These are phyloP conservation scores for Ophiostoma piceae DNA, from an alignment of 2,329 filamentous ascomycete genomes.

Conservation along the genomic window DNA sequence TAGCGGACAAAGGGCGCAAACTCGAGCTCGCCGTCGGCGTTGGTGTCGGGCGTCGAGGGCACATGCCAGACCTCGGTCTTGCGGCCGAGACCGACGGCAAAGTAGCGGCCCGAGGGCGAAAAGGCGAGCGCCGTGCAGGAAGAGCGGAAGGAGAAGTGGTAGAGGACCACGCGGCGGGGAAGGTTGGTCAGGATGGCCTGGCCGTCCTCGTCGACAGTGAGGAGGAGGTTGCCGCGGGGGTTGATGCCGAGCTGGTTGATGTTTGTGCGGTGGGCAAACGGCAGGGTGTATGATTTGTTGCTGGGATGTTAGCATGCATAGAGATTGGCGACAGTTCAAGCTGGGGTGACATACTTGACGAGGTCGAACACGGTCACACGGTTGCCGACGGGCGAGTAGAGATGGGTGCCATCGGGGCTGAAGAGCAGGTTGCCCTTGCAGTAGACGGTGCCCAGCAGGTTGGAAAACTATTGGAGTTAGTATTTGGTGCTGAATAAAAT, in stretches of 20 bases:
- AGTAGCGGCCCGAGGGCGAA: constrained; percentile 83
- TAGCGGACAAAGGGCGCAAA: constrained; percentile 93
- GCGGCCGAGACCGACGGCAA: constrained; percentile 80
- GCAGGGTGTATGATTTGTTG: constrained; percentile 81
- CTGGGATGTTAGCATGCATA: constrained; percentile 39
- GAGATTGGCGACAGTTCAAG: constrained; percentile 30
- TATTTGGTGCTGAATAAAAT: background rate
- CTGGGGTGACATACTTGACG: constrained; percentile 63
- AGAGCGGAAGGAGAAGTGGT: constrained; percentile 93
- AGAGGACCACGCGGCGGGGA: constrained; percentile 75
- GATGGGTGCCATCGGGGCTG: constrained; percentile 89
- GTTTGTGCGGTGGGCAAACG: constrained; percentile 90
- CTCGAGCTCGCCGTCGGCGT: constrained; percentile 74
- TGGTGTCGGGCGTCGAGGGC: constrained; percentile 78
- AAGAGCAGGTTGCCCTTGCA: constrained; percentile 96
- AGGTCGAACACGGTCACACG: constrained; percentile 93
- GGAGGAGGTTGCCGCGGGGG: constrained; percentile 82
- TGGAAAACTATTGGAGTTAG: constrained; percentile 70
- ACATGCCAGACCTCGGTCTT: constrained; percentile 95
- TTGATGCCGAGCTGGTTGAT: constrained; percentile 83
- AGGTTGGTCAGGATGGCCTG: constrained; percentile 91
- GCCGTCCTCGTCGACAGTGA: constrained; percentile 91
- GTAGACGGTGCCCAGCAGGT: constrained; percentile 96
- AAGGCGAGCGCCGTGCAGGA: constrained; percentile 79
- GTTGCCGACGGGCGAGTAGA: constrained; percentile 95